Conservation (phyloP, 306 rosid genomes). For the Prunus salicina region DNA sequence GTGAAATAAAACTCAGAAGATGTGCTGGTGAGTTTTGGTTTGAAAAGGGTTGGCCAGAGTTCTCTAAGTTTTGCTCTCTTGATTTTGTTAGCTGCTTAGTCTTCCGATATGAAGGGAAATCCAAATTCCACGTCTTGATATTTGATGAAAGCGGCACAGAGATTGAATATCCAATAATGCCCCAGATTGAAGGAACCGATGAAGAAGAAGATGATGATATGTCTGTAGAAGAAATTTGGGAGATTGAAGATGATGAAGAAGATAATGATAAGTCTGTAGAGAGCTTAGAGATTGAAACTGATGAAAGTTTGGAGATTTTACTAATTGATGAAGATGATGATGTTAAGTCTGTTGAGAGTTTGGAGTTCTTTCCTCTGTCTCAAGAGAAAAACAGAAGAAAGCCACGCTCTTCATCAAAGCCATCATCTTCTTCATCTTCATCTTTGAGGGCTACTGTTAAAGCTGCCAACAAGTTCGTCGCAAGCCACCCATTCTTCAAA, state of each 20-base stretch:
- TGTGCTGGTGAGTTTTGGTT: neutral
- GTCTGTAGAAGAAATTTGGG: too few species aligned
- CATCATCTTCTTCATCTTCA: neutral
- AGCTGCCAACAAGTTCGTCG: slow-evolving; percentile 8
- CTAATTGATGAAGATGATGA: too few species aligned
- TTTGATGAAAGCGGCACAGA: too few species aligned
- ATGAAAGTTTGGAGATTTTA: too few species aligned
- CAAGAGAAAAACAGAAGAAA: neutral
- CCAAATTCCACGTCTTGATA: neutral
- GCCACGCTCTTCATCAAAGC: neutral
- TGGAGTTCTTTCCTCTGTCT: too few species aligned
- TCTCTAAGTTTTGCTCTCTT: neutral
- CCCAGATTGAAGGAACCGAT: too few species aligned
- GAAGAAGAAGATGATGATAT: too few species aligned
- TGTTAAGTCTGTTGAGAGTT: too few species aligned
- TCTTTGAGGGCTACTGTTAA: neutral
- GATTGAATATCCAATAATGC: too few species aligned
- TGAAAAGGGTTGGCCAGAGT: neutral
- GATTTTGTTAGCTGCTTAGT: neutral
- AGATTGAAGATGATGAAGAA: too few species aligned
- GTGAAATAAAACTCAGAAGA: neutral
- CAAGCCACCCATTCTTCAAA: slow-evolving; percentile 6
- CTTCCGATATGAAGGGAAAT: neutral
- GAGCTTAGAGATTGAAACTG: too few species aligned
- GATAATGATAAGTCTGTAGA: too few species aligned